Evolutionary conservation across 176 grass and related monocot genomes (phyloP).

Genomic region (Aegilops speltoides): DNA sequence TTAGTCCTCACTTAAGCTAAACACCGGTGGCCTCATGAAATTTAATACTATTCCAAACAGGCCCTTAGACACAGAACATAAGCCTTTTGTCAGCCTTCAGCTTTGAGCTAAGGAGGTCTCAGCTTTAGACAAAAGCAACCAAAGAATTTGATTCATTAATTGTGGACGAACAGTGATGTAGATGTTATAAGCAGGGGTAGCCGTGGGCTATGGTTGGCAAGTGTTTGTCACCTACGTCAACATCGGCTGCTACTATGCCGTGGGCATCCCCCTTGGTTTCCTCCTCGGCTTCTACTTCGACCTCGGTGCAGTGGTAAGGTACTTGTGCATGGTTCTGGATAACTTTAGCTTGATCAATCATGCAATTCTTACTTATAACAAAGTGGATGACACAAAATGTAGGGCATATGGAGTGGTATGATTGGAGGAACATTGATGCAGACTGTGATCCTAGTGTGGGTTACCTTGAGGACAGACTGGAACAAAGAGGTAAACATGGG

Average conservation of each 20-base stretch:
- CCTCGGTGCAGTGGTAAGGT: slow-evolving; percentile 24
- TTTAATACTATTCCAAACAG: too few species aligned
- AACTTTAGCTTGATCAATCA: background rate
- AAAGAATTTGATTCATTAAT: background rate
- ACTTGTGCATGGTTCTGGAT: too few species aligned
- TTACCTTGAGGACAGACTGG: slow-evolving; percentile 75
- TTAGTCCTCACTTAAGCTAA: too few species aligned
- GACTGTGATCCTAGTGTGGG: slow-evolving; percentile 64
- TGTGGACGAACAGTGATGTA: background rate
- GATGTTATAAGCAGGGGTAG: slow-evolving; percentile 18
- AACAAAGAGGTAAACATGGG: slow-evolving; percentile 52
- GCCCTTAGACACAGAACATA: background rate
- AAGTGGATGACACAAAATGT: background rate
- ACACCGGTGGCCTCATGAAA: too few species aligned
- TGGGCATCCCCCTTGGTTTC: slow-evolving; percentile 41
- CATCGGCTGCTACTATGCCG: slow-evolving; percentile 39
- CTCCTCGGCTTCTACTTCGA: slow-evolving; percentile 42
- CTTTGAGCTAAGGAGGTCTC: too few species aligned
- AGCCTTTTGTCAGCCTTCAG: background rate
- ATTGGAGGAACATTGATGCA: slow-evolving; percentile 76
- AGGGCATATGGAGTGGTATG: slow-evolving; percentile 87
- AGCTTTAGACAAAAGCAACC: background rate
- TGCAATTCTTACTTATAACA: background rate
- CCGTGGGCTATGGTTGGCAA: slow-evolving; percentile 47
- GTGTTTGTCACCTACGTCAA: slow-evolving; percentile 46